Conservation (phyloP, 768 basidiomycete genomes). For the Asterophora lycoperdoides region DNA sequence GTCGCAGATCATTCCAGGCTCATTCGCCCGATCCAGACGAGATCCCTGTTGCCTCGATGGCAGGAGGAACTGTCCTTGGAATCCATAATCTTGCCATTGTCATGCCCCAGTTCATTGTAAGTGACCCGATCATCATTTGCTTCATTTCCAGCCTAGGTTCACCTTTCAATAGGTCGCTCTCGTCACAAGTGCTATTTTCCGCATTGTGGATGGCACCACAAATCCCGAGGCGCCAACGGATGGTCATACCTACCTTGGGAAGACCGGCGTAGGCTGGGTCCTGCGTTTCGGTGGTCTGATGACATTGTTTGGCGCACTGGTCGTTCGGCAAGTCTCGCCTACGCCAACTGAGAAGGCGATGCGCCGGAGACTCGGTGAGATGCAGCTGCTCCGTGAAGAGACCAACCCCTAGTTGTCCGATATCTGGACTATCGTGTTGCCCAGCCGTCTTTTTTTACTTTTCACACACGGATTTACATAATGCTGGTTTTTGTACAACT, state of each 20-base stretch:
- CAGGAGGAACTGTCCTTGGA: conserved; percentile 89
- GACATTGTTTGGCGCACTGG: conserved; percentile 75
- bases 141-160: conserved; percentile 11
- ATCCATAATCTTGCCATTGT: conserved; percentile 96
- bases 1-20: conserved; percentile 53
- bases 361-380: conserved; percentile 72
- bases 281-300: conserved; percentile 88
- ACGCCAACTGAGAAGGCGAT: conserved; percentile 92
- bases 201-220: conserved; percentile 57
- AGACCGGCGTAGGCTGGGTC: conserved; percentile 92
- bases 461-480: not conserved
- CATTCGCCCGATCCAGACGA: conserved; percentile 36
- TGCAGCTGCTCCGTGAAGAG: conserved; percentile 71
- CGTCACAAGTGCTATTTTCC: conserved; percentile 85
- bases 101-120: conserved; percentile 87
- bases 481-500: conserved; percentile 4
- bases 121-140: conserved; percentile 25
- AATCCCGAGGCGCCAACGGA: conserved; percentile 37
- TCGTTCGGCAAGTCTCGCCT: conserved; percentile 79
- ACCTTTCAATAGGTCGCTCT: conserved; percentile 60
- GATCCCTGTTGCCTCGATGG: conserved; percentile 44
- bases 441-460: conserved; percentile 5
- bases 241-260: conserved; percentile 64
- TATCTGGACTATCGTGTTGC: conserved; percentile 2
- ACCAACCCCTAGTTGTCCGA: conserved; percentile 36